Evolutionary conservation across 2,329 filamentous ascomycete genomes (phyloP).

Genomic region (Ceratocystis alfenasii): DNA sequence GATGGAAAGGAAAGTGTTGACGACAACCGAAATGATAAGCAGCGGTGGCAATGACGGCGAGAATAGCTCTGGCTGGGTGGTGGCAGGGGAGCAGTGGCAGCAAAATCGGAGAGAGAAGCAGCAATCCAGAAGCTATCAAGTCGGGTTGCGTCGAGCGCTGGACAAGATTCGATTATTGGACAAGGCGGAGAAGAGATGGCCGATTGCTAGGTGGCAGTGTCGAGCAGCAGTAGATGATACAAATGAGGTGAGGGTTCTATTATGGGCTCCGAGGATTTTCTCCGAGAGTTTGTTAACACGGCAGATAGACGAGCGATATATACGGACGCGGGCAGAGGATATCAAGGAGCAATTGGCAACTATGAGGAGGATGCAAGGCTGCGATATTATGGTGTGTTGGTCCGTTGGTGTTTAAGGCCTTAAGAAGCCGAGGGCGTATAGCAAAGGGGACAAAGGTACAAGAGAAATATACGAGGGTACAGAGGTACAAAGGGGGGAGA

Average conservation of each 20-base stretch:
- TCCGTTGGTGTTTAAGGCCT: no score
- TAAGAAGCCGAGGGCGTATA: no score
- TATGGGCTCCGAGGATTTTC: background rate
- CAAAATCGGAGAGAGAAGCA: background rate
- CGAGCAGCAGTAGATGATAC: background rate
- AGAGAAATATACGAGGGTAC: no score
- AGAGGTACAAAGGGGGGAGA: background rate
- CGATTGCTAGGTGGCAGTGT: background rate
- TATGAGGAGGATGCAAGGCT: no score
- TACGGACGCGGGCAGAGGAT: no score
- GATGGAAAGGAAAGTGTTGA: background rate
- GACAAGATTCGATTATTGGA: background rate
- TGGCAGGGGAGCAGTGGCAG: background rate
- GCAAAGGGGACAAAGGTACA: no score
- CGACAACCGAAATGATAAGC: background rate
- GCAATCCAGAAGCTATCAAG: background rate
- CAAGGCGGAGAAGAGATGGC: background rate
- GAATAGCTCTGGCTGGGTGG: background rate
- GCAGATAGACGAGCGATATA: background rate
- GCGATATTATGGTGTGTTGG: no score
- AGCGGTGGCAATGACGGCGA: background rate
- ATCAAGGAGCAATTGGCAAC: no score
- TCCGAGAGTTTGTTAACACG: no score
- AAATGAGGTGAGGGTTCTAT: background rate
- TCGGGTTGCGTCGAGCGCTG: background rate